Evolutionary conservation across 352 stramenopile species (phyloP).

Genomic region (Stramenopiles sp.): DNA sequence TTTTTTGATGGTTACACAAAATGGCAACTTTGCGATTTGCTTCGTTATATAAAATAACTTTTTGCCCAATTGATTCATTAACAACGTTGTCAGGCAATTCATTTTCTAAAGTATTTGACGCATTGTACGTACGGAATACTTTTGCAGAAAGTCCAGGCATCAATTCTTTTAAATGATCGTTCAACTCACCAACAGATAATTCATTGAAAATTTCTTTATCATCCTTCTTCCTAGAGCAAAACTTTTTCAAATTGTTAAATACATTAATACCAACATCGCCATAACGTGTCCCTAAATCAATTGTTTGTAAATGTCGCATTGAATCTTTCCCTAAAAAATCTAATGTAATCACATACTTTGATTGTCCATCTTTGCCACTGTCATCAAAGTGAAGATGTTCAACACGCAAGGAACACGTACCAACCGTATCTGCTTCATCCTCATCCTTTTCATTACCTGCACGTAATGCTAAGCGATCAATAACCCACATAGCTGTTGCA

Average conservation of each 20-base stretch:
- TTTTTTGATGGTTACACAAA: conserved; percentile 98
- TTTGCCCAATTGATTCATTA: conserved; percentile 44
- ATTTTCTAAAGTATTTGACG: conserved; percentile 92
- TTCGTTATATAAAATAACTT: conserved; percentile 96
- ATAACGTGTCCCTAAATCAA: conserved; percentile 71
- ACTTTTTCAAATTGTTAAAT: conserved; percentile 84
- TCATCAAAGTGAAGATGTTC: conserved; percentile 89
- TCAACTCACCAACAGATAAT: conserved; percentile 43
- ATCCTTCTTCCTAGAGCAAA: conserved; percentile 76
- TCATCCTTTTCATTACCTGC: conserved; percentile 98
- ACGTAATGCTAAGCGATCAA: conserved; percentile 96
- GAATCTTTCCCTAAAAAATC: conserved; percentile 99
- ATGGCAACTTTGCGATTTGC: conserved; percentile 99
- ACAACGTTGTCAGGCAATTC: conserved; percentile 58
- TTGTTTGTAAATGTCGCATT: conserved; percentile 99
- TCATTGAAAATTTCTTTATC: conserved; percentile 92
- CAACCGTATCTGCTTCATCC: conserved; percentile 95
- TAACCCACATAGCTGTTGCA: conserved; percentile 98
- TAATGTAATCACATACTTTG: conserved; percentile 80
- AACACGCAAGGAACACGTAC: conserved; percentile 93
- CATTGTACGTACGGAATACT: conserved; percentile 99
- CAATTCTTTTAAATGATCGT: conserved; percentile 90
- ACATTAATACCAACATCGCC: conserved; percentile 64
- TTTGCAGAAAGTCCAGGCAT: conserved; percentile 98
- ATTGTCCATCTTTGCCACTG: conserved; percentile 25